Base-by-base conservation (phyloP, 208 protist species). In the Trichomonas tenax region DNA sequence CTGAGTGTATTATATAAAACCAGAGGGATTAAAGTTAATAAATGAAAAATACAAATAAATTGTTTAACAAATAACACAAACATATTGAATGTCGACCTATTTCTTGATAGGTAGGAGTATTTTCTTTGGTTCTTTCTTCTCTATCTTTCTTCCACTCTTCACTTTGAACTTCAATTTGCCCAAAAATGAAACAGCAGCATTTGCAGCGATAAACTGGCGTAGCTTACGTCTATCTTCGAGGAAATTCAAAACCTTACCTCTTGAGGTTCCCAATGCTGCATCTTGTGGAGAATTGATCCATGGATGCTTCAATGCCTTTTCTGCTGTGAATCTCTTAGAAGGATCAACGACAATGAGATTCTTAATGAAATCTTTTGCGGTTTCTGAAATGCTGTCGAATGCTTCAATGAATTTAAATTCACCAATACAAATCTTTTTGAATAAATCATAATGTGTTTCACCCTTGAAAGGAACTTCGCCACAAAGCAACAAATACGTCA, bases 341-440 rank as follows among this genome's bases (percentile, higher is more conserved):
- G 88, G 88, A 58, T 95, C 44, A 63, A 95, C 41, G 38, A 48
- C 41, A 58, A 95, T 48, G 31, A 17, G 44, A 46, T 95, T 48
- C 34, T 48, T 95, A 58, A 95, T 63, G 38, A 95, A 95, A 95
- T 95, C 88, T 95, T 95, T 95, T 4, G 88, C 88, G 2, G 31
- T 38, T 40, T 95, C 88, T 40, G 88, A 95, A 63, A 95, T 95
- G 6, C 2, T 14, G 58, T 95, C 88, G 17, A 86, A 86, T 44
- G 14, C 81, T 86, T 36, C 34, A 41, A 14, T 34, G 44, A 44
- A 86, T 41, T 86, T 34, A 86, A 38, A 86, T 41, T 86, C 81
- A 17, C 34, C 81, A 17, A 14, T 15, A 14, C 21, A 86, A 41
- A 86, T 86, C 1, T 34, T 86, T 17, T 86, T 14, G 44, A 38